A percentile compares a stretch with the other conserved stretches of the same genome.
Conservation (phyloP, 2,329 filamentous ascomycete species). For the Penicillium hordei region DNA sequence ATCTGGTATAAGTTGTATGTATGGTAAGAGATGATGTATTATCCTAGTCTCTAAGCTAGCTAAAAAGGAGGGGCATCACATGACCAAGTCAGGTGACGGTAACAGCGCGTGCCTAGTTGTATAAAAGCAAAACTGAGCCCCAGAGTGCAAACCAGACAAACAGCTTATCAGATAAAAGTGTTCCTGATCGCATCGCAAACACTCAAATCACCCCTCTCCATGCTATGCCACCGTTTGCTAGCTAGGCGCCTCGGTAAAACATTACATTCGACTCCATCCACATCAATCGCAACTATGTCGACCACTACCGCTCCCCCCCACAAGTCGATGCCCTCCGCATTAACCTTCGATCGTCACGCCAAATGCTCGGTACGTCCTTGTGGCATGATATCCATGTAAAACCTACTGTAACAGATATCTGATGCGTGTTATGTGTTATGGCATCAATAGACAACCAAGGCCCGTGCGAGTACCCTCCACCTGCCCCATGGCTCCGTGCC, state of each 20-base stretch:
- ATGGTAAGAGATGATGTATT: too few species aligned
- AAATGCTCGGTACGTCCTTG: constrained; percentile 69
- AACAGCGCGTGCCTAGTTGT: too few species aligned
- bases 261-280: background rate
- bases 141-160: constrained; percentile 24
- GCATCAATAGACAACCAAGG: constrained; percentile 75
- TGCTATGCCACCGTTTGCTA: constrained; percentile 19
- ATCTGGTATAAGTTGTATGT: too few species aligned
- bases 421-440: background rate
- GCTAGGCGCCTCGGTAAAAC: constrained; percentile 10
- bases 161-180: constrained; percentile 24
- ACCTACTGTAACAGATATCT: constrained; percentile 10
- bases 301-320: constrained; percentile 23
- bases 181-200: constrained; percentile 17
- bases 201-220: constrained; percentile 11
- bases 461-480: constrained; percentile 80
- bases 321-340: constrained; percentile 55
- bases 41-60: too few species aligned
- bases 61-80: too few species aligned
- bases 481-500: constrained; percentile 90
- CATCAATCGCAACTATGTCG: constrained; percentile 30
- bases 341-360: constrained; percentile 75
- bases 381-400: background rate
- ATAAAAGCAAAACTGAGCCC: background rate
- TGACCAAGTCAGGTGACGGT: too few species aligned